A percentile compares a stretch with the other conserved stretches of the same genome.
Evolutionary conservation across 345 rosid species (phyloP).

Genomic region (Laguncularia racemosa): DNA sequence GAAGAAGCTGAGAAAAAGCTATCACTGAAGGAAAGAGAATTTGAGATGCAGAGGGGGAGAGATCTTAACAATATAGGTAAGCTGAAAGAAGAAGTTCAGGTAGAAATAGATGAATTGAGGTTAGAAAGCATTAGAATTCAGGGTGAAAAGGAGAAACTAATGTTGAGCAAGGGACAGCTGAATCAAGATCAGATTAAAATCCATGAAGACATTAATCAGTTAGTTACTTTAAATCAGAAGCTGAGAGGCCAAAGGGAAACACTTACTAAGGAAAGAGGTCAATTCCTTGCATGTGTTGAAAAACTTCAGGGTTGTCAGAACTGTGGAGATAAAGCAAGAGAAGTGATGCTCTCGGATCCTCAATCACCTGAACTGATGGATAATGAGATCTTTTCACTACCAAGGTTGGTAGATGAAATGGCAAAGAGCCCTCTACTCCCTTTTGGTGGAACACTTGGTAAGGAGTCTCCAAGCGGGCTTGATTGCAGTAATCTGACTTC

Average conservation of each 20-base stretch:
- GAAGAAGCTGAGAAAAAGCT: slow-evolving; percentile 51
- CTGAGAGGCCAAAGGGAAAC: slow-evolving; percentile 48
- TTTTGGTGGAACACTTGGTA: slow-evolving; percentile 19
- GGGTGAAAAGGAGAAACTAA: slow-evolving; percentile 42
- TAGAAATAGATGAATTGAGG: slow-evolving; percentile 44
- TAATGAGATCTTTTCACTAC: slow-evolving; percentile 22
- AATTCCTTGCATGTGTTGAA: slow-evolving; percentile 55
- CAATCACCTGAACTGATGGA: slow-evolving; percentile 39
- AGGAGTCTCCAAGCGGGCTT: slow-evolving; percentile 25
- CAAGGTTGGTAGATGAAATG: slow-evolving; percentile 20
- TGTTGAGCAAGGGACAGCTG: slow-evolving; percentile 38
- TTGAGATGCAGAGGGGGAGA: slow-evolving; percentile 37
- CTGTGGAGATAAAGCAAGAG: slow-evolving; percentile 50
- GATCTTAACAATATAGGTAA: slow-evolving; percentile 29
- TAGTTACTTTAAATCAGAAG: slow-evolving; percentile 46
- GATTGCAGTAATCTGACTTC: slow-evolving; percentile 31
- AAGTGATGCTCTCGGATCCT: slow-evolving; percentile 52
- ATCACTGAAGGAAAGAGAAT: slow-evolving; percentile 32
- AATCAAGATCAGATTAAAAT: slow-evolving; percentile 48
- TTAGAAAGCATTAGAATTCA: slow-evolving; percentile 34
- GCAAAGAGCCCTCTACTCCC: slow-evolving; percentile 24
- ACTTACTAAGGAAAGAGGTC: slow-evolving; percentile 35
- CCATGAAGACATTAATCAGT: slow-evolving; percentile 55
- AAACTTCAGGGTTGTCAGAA: slow-evolving; percentile 45
- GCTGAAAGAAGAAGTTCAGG: slow-evolving; percentile 41